Evolutionary conservation across 2,329 filamentous ascomycete species (phyloP).

Genomic region (Beauveria rudraprayagi): DNA sequence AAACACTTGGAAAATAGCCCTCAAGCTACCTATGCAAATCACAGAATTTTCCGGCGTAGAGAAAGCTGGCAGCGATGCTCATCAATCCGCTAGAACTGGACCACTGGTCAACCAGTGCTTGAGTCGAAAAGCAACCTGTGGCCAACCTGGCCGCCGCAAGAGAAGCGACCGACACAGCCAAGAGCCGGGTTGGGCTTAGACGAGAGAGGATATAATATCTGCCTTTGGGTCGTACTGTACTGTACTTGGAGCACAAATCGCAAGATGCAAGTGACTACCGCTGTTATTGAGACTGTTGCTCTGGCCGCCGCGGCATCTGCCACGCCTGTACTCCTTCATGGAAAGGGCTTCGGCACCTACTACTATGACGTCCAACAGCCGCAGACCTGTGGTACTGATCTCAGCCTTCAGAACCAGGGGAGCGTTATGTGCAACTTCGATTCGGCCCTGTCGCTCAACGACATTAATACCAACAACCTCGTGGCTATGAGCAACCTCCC

Average conservation of each 20-base stretch:
- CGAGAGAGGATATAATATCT: too few species aligned
- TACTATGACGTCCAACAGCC: slow-evolving; percentile 12
- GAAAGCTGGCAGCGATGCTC: too few species aligned
- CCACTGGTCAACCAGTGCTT: neutral
- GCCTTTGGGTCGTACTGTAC: too few species aligned
- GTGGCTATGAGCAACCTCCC: slow-evolving; percentile 16
- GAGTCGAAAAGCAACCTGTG: neutral
- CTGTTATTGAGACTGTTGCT: too few species aligned
- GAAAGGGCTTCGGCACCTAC: slow-evolving; percentile 13
- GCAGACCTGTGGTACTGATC: neutral
- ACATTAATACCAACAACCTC: slow-evolving; percentile 14
- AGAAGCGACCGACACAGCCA: neutral
- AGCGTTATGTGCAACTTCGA: slow-evolving; percentile 10
- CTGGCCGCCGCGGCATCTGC: neutral
- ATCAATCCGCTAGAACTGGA: neutral
- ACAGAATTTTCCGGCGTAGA: too few species aligned
- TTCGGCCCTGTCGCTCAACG: neutral
- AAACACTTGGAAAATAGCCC: too few species aligned
- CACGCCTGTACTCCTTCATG: slow-evolving; percentile 8
- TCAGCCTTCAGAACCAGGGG: slow-evolving; percentile 7
- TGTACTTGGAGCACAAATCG: too few species aligned
- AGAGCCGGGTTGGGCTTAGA: neutral
- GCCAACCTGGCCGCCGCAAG: neutral
- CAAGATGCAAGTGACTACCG: too few species aligned
- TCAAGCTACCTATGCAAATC: too few species aligned